Conservation (phyloP, 129 eudicot genomes). For the Tagetes erecta region DNA sequence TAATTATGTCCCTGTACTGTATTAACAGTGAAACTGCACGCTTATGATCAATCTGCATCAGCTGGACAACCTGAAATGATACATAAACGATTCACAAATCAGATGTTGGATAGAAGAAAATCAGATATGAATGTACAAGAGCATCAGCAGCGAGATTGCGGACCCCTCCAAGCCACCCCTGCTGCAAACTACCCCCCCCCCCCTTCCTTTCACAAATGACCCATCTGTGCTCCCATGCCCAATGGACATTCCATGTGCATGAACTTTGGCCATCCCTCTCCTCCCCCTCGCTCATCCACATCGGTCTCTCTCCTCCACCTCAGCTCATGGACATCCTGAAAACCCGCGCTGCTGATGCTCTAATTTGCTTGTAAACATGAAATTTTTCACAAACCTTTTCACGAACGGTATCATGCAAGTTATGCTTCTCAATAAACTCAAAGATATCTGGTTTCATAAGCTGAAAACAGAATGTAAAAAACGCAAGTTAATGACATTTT, state of each 20-base stretch:
- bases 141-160: background rate
- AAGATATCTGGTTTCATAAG: slow-evolving; percentile 84
- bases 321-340: background rate
- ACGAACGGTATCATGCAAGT: slow-evolving; percentile 75
- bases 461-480: slow-evolving; percentile 43
- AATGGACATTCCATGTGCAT: no score
- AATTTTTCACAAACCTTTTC: slow-evolving; percentile 63
- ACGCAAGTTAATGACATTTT: slow-evolving; percentile 4
- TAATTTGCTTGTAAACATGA: slow-evolving; percentile 6
- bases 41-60: slow-evolving; percentile 84
- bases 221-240: no score
- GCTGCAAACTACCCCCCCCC: background rate
- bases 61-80: slow-evolving; percentile 74
- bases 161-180: background rate
- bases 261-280: background rate
- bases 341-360: background rate
- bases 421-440: slow-evolving; percentile 88
- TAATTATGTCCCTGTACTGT: slow-evolving; percentile 71
- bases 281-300: background rate
- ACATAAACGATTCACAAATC: slow-evolving; percentile 24
- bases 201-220: background rate
- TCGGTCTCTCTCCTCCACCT: background rate
- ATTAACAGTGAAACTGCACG: slow-evolving; percentile 63
- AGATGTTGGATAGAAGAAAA: background rate
- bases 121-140: background rate